Evolutionary conservation across 2,329 filamentous ascomycete species (phyloP), one percentile per base, ranked within the genome.

Genomic region (Alternaria atra): DNA sequence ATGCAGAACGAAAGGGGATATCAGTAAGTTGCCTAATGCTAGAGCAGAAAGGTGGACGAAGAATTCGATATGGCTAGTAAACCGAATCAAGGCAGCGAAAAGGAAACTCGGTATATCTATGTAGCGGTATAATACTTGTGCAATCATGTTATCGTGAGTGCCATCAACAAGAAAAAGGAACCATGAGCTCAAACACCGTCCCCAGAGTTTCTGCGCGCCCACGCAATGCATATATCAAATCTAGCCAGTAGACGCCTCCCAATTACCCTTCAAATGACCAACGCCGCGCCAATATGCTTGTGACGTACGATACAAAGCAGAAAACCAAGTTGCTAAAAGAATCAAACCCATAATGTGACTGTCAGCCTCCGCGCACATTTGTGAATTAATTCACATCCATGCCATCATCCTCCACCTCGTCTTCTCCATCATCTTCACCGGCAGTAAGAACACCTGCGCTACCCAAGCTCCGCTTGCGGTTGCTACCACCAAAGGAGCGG

Each of bases 401-500:
- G 4, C 77, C 78, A 39, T 80, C 81, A 20, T 77, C 80, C 17
- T 82, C 81, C 1, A 67, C 77, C 25, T 82, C 80, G 5, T 80
- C 79, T 20, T 80, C 80, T 5, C 75, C 79, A 6, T 80, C 81
- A 5, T 80, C 79, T 12, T 80, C 78, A 40, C 79, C 81, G 6
- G 72, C 78, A 5, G 78, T 72, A 10, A 81, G 68, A 8, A 77
- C 71, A 10, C 75, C 76, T 0, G 75, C 72, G 63, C 72, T 77
- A 20, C 77, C 74, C 2, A 79, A 63, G 47, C 81, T 82, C 53
- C 82, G 69, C 73, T 83, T 84, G 39, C 81, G 77, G 4, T 77
- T 79, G 37, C 74, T 76, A 5, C 70, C 48, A 40, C 72, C 66
- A 55, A 80, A 65, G 63, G 70, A 59, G 78, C 83, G 63, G 12